Evolutionary conservation across 2,329 filamentous ascomycete species (phyloP).

Genomic region (Lasiodiplodia hormozganensis): DNA sequence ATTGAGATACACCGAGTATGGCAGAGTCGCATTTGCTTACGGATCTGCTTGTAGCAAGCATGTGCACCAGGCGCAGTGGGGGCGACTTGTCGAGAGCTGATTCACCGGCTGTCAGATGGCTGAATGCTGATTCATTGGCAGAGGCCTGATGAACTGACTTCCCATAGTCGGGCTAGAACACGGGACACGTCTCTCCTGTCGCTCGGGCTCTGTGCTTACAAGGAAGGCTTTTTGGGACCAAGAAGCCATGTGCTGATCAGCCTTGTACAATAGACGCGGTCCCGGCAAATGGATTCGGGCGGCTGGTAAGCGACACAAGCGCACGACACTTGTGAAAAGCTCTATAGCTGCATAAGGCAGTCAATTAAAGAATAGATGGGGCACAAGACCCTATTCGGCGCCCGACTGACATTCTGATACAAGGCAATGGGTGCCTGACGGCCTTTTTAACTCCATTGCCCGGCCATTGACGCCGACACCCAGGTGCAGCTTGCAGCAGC

Average conservation of each 20-base stretch:
- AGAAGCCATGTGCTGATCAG: slow-evolving; percentile 2
- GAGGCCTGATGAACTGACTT: slow-evolving; percentile 18
- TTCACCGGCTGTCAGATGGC: slow-evolving; percentile 15
- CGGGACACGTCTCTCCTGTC: background rate
- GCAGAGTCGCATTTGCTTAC: slow-evolving; percentile 19
- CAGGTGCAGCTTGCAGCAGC: slow-evolving; percentile 11
- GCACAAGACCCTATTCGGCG: background rate
- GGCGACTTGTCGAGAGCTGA: background rate
- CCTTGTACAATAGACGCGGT: background rate
- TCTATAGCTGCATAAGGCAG: slow-evolving; percentile 9
- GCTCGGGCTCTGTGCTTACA: slow-evolving; percentile 7
- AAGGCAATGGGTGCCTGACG: slow-evolving; percentile 16
- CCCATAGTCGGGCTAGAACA: slow-evolving; percentile 1
- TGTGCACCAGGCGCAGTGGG: slow-evolving; percentile 2
- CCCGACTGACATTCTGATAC: background rate
- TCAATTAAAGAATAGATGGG: background rate
- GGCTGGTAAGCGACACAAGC: background rate
- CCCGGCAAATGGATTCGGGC: background rate
- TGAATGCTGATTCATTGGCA: slow-evolving; percentile 15
- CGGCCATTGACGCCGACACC: background rate
- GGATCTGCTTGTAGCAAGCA: slow-evolving; percentile 5
- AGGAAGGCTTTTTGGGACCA: slow-evolving; percentile 7
- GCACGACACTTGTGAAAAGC: background rate
- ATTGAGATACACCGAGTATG: slow-evolving; percentile 21
- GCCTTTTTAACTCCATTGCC: background rate